Conservation (phyloP, 176 grass and related monocot species). For the Raddia guianensis region DNA sequence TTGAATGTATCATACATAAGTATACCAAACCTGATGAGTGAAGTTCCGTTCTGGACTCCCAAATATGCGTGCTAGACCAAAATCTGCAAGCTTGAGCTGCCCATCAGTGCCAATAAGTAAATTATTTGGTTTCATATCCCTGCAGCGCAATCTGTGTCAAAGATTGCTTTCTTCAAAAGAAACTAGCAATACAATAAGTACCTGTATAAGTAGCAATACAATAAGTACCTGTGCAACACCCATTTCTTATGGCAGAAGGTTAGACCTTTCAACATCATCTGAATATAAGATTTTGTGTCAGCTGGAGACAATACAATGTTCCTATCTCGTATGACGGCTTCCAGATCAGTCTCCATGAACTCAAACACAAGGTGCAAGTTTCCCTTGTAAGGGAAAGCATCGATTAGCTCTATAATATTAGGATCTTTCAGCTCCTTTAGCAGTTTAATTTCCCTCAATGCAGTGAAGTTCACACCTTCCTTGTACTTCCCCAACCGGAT, state of each 20-base stretch:
- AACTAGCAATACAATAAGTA: constrained; percentile 45
- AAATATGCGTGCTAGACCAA: constrained; percentile 93
- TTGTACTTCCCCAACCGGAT: constrained; percentile 90
- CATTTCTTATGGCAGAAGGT: constrained; percentile 94
- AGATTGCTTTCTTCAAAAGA: constrained; percentile 13
- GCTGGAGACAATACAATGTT: constrained; percentile 86
- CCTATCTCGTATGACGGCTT: constrained; percentile 91
- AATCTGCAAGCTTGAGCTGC: constrained; percentile 94
- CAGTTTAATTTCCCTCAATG: constrained; percentile 96
- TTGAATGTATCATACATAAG: constrained; percentile 5
- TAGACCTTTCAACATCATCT: constrained; percentile 97
- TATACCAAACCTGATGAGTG: constrained; percentile 81
- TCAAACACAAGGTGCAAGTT: constrained; percentile 96
- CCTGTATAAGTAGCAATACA: constrained; percentile 61
- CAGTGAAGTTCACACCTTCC: constrained; percentile 98
- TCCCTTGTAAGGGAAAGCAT: constrained; percentile 92
- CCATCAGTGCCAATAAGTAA: constrained; percentile 87
- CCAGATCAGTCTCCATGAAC: constrained; percentile 97
- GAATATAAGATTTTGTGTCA: constrained; percentile 92
- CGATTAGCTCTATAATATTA: constrained; percentile 93
- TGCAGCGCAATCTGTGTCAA: constrained; percentile 48
- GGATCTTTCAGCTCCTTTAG: constrained; percentile 93
- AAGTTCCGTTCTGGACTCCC: constrained; percentile 92
- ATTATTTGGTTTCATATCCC: constrained; percentile 99
- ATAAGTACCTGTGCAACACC: constrained; percentile 89